Evolutionary conservation across 164 flowering plant genomes (phyloP).

Genomic region (Kalanchoe fedtschenkoi): DNA sequence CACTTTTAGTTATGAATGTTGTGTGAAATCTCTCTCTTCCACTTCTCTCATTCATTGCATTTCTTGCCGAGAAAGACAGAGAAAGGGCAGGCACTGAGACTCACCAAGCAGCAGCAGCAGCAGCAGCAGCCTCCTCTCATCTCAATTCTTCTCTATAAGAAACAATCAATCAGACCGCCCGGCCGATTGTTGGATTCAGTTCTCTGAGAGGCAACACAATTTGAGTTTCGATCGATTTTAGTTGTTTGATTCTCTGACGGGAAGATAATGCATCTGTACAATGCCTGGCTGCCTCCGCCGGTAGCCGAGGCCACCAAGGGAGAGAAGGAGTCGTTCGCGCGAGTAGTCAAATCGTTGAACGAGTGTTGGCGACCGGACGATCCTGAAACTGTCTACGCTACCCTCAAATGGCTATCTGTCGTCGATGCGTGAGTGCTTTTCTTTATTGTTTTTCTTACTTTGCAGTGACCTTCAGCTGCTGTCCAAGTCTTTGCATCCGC

Average conservation of each 20-base stretch:
- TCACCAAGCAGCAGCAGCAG: too few species aligned
- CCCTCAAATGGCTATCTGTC: slow-evolving; percentile 83
- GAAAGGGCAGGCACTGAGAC: too few species aligned
- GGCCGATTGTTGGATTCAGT: too few species aligned
- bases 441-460: not conserved
- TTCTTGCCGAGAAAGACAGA: slow-evolving; percentile 20
- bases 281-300: slow-evolving; percentile 97
- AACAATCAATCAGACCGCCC: too few species aligned
- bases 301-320: slow-evolving; percentile 60
- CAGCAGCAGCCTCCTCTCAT: too few species aligned
- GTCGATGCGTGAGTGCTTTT: slow-evolving; percentile 60
- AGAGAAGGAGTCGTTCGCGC: slow-evolving; percentile 68
- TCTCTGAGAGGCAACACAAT: too few species aligned
- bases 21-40: too few species aligned
- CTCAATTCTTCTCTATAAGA: too few species aligned
- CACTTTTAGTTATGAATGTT: too few species aligned
- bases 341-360: slow-evolving; percentile 46
- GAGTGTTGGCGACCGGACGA: slow-evolving; percentile 44
- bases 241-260: not conserved
- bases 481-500: not conserved
- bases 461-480: not conserved
- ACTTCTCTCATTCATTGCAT: not conserved
- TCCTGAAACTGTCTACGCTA: slow-evolving; percentile 71
- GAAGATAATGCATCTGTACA: slow-evolving; percentile 75
- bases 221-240: too few species aligned